Base-by-base conservation (phyloP, 441 rosid genomes). In the Adansonia rubrostipa region DNA sequence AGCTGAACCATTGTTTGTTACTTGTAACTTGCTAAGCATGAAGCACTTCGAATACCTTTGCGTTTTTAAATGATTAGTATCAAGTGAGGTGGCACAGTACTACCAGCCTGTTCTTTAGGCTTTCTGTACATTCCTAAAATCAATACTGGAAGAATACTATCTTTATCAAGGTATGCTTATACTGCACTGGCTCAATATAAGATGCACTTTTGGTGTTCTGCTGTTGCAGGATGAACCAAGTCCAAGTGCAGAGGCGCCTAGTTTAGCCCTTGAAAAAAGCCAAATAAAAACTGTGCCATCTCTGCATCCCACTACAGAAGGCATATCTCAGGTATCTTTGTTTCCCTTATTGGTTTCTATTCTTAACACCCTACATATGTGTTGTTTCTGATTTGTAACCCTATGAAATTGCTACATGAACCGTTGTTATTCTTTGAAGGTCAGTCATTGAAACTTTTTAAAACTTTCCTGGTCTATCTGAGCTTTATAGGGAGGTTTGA, bases 201-300 rank as follows among this genome's bases (percentile, higher is more conserved):
- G 14, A 60, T 9, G 28, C 67, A 74, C 9, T 44, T 58, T 20
- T 74, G 22, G 20, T 60, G 22, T 61, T 24, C 15, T 9, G 20
- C 15, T 58, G 13, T 60, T 20, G 44, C 22, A 60, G 57, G 68
- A 74, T 45, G 68, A 74, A 60, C 64, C 57, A 60, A 60, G 67
- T 20, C 60, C 45, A 60, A 67, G 56, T 60, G 44, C 9, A 11
- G 42, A 73, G 44, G 40, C 8, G 5, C 54, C 67, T 42, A 73
- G 54, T 73, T 73, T 73, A 42, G 40, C 42, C 67, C 40, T 15
- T 73, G 77, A 74, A 74, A 44, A 60, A 74, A 60, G 68, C 54
- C 68, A 20, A 74, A 58, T 60, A 67, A 79, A 77, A 81, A 58
- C 69, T 47, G 76, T 80, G 60, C 67, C 81, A 70, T 65, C 71